These are phyloP conservation scores for Erysimum cheiranthoides DNA, from an alignment of 345 rosid species.

Conservation along the genomic window DNA sequence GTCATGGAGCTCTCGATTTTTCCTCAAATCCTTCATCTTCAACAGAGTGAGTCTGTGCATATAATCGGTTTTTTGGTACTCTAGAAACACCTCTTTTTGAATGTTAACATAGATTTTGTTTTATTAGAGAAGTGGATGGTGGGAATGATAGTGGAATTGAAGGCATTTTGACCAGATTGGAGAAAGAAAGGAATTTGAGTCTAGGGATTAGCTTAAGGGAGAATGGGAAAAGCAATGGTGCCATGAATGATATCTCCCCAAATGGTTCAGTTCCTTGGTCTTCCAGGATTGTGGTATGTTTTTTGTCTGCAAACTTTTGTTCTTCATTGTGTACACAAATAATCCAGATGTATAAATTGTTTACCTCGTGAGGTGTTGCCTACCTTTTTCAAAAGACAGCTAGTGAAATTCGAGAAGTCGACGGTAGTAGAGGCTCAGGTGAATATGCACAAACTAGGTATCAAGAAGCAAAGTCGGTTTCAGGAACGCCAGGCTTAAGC, in stretches of 20 bases:
- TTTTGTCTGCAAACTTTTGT: constrained; percentile 8
- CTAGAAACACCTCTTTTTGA: neutral
- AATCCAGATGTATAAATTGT: neutral
- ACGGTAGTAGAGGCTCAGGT: constrained; percentile 30
- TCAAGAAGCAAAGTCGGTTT: constrained; percentile 42
- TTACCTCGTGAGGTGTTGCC: constrained; percentile 30
- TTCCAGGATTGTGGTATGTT: constrained; percentile 58
- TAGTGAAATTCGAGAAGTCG: constrained; percentile 50
- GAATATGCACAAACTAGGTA: constrained; percentile 33
- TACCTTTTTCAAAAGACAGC: constrained; percentile 61
- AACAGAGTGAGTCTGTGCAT: constrained; percentile 33
- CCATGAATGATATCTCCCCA: constrained; percentile 34
- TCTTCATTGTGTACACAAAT: constrained; percentile 12
- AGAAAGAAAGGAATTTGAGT: constrained; percentile 77
- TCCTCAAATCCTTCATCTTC: constrained; percentile 26
- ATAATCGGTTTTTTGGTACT: neutral
- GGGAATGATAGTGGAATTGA: constrained; percentile 70
- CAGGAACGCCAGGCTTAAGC: constrained; percentile 44
- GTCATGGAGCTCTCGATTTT: constrained; percentile 39
- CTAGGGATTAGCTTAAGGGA: constrained; percentile 64
- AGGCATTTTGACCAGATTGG: constrained; percentile 81
- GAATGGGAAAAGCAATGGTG: constrained; percentile 46
- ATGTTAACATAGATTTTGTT: constrained; percentile 30
- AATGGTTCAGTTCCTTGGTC: constrained; percentile 50
- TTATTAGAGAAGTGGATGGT: constrained; percentile 57